A percentile compares a stretch with the other conserved stretches of the same genome.
These are phyloP conservation scores for Theileria sp. DNA, from an alignment of 169 alveolate genomes.

Conservation along the genomic window DNA sequence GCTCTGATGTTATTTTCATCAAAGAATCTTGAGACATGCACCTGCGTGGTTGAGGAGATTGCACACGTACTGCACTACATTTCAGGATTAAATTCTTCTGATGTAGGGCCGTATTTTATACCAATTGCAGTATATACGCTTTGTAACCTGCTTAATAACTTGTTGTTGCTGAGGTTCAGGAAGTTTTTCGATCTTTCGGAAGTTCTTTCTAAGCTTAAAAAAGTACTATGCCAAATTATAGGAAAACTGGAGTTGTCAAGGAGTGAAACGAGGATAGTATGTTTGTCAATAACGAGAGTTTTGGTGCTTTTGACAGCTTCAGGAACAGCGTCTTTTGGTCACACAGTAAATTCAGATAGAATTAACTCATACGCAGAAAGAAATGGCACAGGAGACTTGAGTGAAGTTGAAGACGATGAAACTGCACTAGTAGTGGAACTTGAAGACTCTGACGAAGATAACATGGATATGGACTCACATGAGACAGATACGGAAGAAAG, in stretches of 20 bases:
- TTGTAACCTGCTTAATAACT: conserved; percentile 49
- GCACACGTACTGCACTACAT: conserved; percentile 25
- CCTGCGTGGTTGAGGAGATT: conserved; percentile 36
- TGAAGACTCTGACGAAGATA: conserved; percentile 60
- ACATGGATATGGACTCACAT: conserved; percentile 53
- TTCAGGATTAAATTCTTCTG: conserved; percentile 29
- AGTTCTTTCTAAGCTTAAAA: conserved; percentile 34
- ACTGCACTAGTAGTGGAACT: conserved; percentile 62
- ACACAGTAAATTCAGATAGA: neutral
- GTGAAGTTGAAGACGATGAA: conserved; percentile 34
- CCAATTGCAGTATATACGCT: conserved; percentile 40
- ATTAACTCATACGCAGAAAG: neutral
- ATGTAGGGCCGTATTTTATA: conserved; percentile 18
- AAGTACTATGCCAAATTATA: conserved; percentile 11
- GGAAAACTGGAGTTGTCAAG: conserved; percentile 31
- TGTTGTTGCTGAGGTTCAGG: conserved; percentile 50
- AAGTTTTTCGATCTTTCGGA: conserved; percentile 14
- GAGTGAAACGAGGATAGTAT: conserved; percentile 32
- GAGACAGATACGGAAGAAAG: conserved; percentile 56
- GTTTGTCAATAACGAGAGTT: conserved; percentile 35
- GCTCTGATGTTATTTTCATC: conserved; percentile 39
- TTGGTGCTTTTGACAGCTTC: conserved; percentile 47
- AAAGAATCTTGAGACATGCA: conserved; percentile 17
- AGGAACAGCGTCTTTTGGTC: conserved; percentile 19
- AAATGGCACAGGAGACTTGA: conserved; percentile 3